Evolutionary conservation across 225 moss, liverwort and hornwort species (phyloP), one percentile per base, ranked within the genome.

Genomic region (Polytrichum commune): DNA sequence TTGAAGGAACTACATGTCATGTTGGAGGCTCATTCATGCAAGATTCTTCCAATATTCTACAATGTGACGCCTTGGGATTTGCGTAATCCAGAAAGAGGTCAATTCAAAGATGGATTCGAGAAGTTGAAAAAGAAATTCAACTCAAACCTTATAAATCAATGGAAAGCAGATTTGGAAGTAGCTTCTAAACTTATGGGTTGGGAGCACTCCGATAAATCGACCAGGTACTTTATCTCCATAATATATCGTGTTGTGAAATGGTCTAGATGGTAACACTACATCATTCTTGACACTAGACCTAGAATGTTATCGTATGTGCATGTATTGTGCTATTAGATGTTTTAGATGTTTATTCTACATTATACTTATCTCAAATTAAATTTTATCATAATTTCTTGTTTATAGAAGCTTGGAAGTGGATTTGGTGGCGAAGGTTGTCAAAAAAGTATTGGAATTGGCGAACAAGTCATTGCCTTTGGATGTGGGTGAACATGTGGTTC

Each of bases 1-100:
- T 65, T 65, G 65, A 65, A 32, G 29, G 65, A 65, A 30, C 19
- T 65, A 8, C 33, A 65, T 30, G 65, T 30, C 33, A 35, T 65
- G 65, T 65, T 65, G 29, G 19, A 65, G 29, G n/a, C 18, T 32
- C 7, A 19, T 19, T 19, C 65, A 35, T 58, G 20, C 9, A 6
- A 1, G 2, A 7, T 65, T 9, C 16, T 65, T 0, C 65, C 65
- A 5, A 65, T 65, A 29, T 65, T 65, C 33, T 30, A 19, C 65
- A 65, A 65, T 65, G 65, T 65, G 8, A 65, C 19, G 4, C 65
- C 18, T 18, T 26, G 29, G 27, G 28, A 30, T 35, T 19, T 65
- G 18, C 65, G 7, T 19, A 19, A 19, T 29, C 65, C 65, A 65
- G 29, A 65, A 13, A 4, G 3, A 18, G 33, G 65, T 1, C 65